Base-by-base conservation (phyloP, 371 early-diverging fungal genomes). In the Mucor sp. region DNA sequence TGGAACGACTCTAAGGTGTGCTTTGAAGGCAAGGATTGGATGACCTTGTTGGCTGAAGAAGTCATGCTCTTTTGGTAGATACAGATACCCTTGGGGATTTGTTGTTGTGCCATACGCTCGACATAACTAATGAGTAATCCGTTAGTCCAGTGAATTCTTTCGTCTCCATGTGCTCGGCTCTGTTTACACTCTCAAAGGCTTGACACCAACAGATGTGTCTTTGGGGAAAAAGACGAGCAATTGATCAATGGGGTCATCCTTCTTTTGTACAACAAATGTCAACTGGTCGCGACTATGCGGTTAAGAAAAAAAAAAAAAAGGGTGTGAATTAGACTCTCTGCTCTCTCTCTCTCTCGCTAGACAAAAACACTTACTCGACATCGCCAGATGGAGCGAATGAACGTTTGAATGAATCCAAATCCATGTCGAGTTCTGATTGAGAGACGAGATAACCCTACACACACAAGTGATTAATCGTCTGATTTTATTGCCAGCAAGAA, bases 1-100 rank as follows among this genome's bases (percentile, higher is more conserved):
- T 93, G 85, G 82, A 99, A 99, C 8, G 92, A 86, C 73, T 99
- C 99, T 41, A 99, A 72, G 4, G 90, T 88, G 72, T 94, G 95
- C 69, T 93, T 94, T 32, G 92, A 82, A 48, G 85, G 83, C 66
- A 80, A 66, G 48, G 88, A 86, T 73, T 86, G 85, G 47, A 91
- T 84, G 61, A 90, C 90, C 87, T 96, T 96, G 70, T 90, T 87
- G 6, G 99, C 96, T n/a, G 93, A 87, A 11, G 97, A 86, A 6
- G 97, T 96, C 80, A 97, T 85, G 33, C 77, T 87, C 57, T 94
- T 88, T 69, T 90, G 89, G 73, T 89, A 95, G 30, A 98, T 87
- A 58, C 97, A 87, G 65, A 98, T 93, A 50, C 91, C 94, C 68
- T 91, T 90, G 68, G 88, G 82, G 53, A 96, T 91, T 47, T 85